phyloP scores from a whole-genome alignment of 2,329 filamentous ascomycete species.

The Drechslera avenae region DNA sequence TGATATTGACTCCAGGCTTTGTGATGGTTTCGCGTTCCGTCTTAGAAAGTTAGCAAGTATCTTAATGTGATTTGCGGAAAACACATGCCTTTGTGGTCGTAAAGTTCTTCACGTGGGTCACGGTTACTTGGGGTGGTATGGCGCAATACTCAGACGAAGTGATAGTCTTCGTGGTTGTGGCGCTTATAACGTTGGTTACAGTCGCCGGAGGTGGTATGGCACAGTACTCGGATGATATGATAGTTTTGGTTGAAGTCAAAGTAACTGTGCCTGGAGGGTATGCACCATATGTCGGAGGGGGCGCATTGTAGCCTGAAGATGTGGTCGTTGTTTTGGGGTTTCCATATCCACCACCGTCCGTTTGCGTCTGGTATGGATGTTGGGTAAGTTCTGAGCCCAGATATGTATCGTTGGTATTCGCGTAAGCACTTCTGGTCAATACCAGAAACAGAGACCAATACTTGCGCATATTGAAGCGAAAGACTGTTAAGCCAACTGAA shows the following conservation, averaged over 20 bases:
- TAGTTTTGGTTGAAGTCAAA: background rate
- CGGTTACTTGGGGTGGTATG: background rate
- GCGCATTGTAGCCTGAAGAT: background rate
- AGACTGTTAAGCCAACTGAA: conserved; percentile 34
- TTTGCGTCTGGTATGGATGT: background rate
- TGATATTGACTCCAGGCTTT: conserved; percentile 4
- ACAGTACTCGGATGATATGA: background rate
- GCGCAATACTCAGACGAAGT: background rate
- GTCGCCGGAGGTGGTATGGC: background rate
- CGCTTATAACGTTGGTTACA: background rate
- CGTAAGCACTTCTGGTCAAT: conserved; percentile 23
- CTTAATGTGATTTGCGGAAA: no score
- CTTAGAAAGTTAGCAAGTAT: background rate
- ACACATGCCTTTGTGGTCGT: conserved; percentile 12
- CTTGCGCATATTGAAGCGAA: conserved; percentile 40
- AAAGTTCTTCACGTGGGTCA: conserved; percentile 6
- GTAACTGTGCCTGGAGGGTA: background rate
- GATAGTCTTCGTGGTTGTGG: background rate
- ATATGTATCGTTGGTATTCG: conserved; percentile 21
- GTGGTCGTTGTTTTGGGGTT: background rate
- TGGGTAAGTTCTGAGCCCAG: background rate
- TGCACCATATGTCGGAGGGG: background rate
- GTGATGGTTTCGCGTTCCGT: conserved; percentile 6
- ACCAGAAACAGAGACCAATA: conserved; percentile 33
- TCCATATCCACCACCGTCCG: conserved; percentile 4